Evolutionary conservation across 192 early-diverging fungal genomes (phyloP), one percentile per base, ranked within the genome.

Genomic region (Umbelopsis ramanniana): DNA sequence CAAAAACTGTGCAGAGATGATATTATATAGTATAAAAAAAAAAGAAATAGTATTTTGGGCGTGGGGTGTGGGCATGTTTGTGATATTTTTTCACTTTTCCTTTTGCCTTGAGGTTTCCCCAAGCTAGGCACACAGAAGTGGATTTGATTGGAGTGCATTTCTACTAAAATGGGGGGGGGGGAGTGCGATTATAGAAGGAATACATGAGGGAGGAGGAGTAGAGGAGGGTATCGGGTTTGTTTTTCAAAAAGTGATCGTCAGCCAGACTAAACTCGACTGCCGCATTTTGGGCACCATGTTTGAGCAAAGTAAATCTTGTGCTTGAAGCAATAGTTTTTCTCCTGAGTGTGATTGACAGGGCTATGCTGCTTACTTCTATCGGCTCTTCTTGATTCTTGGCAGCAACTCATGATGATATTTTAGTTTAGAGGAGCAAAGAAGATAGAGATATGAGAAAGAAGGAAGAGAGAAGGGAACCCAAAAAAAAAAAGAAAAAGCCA

Each of bases 271-370:
- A 63, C 57, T 63, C 33, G 57, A 26, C 57, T 63, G 10, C 57
- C 57, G 57, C 57, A 63, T 63, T 63, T 63, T 63, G 57, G 57
- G 29, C 57, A 63, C 57, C 57, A 63, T 1, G 57, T 63, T 37
- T 14, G 12, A 37, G 29, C 4, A 63, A 17, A 63, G 57, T 63
- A 63, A 35, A 37, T 11, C 57, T 37, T 35, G 57, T 63, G 57
- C 57, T 63, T 63, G 57, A 63, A 63, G 33, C 57, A 63, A 63
- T 63, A 63, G 17, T 63, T 35, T 37, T 9, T 11, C 15, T 63
- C 57, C 57, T 63, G 8, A 6, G 2, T 14, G 7, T 37, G 26
- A 3, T 29, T 63, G 35, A 14, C 17, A 63, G 17, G 33, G 11
- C 11, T 63, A 37, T 29, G 29, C 29, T 37, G 57, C 19, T 29